Base-by-base conservation (phyloP, 192 early-diverging fungal species). In the Phycomyces blakesleeanus region DNA sequence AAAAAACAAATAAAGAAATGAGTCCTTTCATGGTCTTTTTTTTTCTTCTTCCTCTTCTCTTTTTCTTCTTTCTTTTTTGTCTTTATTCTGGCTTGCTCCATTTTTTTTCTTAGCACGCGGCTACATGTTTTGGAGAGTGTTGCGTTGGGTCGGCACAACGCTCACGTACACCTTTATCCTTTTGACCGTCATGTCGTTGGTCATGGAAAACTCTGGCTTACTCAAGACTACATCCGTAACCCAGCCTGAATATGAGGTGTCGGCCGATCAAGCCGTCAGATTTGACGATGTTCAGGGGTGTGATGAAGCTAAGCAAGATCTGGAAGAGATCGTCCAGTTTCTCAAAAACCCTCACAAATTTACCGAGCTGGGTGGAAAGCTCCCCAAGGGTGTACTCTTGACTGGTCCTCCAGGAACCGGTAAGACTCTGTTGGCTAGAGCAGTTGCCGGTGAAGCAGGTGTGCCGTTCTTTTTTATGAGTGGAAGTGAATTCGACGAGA, bases 401-500 rank as follows among this genome's bases (percentile, higher is more conserved):
- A 93, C 91, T 9, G 91, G 96, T 0, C 95, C 94, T 21, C 96
- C 96, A 0, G 96, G 96, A 9, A 98, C 96, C 0, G 98, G 98
- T 27, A 99, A 99, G 64, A 99, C 98, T 3, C 86, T 97, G 73
- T 76, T 98, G 41, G 97, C 97, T 11, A 80, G 95, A 29, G 97
- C 97, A 12, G 92, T 98, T 21, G 97, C 97, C 8, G 96, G 96
- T 12, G 96, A 99, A 76, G 95, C 97, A 14, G 93, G 85, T 14
- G 96, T 98, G 5, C 95, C 96, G 2, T 99, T 99, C 77, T 98
- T 99, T 73, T 95, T 96, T 73, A 98, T 99, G 95, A 89, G 87
- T 59, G 97, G 96, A 37, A 87, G 85, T 68, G 97, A 99, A 79
- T 98, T 99, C 84, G 97, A 98, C 77, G 96, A 99, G 73, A 85